Evolutionary conservation across 108 stramenopile genomes (phyloP), one percentile per base, ranked within the genome.

Genomic region (Stephanodiscus triporus): DNA sequence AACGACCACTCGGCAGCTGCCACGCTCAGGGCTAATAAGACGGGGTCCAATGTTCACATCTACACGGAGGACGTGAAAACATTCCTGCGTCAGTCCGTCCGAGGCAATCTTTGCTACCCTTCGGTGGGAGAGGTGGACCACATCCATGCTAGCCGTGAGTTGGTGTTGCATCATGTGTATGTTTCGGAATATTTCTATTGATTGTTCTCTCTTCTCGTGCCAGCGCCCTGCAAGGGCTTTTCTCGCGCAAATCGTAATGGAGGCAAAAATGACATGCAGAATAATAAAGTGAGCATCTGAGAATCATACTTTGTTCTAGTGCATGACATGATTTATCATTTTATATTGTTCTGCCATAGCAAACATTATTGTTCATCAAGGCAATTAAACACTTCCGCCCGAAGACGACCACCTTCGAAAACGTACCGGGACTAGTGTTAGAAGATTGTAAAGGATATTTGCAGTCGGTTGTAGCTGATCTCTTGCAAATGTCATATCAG

Each of bases 211-310:
- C 17, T 27, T 17, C 30, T 57, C 30, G 14, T 6, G 26, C 72
- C 73, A 22, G 45, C 86, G 11, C 88, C 88, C 0, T 89, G 88
- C 68, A 84, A 89, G 66, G 89, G 86, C 2, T 89, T 87, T 63
- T 85, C 84, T 22, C 40, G 58, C 26, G 86, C 86, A 2, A 89
- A 89, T 78, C 58, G 75, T n/a, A 81, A 63, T n/a, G 89, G 83
- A 4, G 83, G 79, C 30, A 73, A 71, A 37, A 73, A 86, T 62
- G 80, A 81, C 45, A 58, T 40, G 49, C 42, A 16, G 49, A 87
- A 87, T 66, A 89, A 89, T 40, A 53, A 68, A 20, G 67, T 77
- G 30, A 62, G 66, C 45, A 9, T n/a, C 9, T 19, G 8, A 62
- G 34, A 13, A 20, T 63, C 29, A 14, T 2, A 14, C 20, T 48